Conservation (phyloP, 2,329 filamentous ascomycete genomes). For the Monilinia laxa region DNA sequence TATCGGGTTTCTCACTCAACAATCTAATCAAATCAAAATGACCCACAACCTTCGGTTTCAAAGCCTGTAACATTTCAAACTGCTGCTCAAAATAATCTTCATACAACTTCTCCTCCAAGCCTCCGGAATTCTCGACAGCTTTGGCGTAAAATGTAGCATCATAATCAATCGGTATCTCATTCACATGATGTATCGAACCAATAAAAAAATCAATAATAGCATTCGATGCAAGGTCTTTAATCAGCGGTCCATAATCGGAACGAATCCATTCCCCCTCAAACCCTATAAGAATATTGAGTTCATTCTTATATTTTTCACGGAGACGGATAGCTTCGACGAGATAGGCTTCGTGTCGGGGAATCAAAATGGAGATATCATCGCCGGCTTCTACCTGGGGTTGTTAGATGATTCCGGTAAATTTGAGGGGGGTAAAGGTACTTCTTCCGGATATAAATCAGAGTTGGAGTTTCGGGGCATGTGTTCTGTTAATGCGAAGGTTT, state of each 20-base stretch:
- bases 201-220: constrained; percentile 83
- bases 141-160: constrained; percentile 64
- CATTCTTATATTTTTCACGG: constrained; percentile 63
- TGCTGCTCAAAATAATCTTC: constrained; percentile 88
- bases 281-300: constrained; percentile 80
- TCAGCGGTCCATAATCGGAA: constrained; percentile 56
- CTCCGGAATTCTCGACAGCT: constrained; percentile 44
- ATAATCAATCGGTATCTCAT: constrained; percentile 86
- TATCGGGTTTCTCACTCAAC: constrained; percentile 66
- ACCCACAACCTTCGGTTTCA: constrained; percentile 77
- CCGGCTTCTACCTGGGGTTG: constrained; percentile 48
- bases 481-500: constrained; percentile 84
- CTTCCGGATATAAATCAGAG: constrained; percentile 87
- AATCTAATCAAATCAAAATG: constrained; percentile 93
- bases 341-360: constrained; percentile 66
- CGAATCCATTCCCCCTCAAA: constrained; percentile 96
- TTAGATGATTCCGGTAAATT: constrained; percentile 27
- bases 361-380: constrained; percentile 48
- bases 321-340: constrained; percentile 73
- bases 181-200: constrained; percentile 88
- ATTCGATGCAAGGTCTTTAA: constrained; percentile 57
- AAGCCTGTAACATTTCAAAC: constrained; percentile 69
- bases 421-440: constrained; percentile 51
- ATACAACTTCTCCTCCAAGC: constrained; percentile 71
- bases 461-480: constrained; percentile 82